Base-by-base conservation (phyloP, 176 grass and related monocot genomes). In the Cocos nucifera region DNA sequence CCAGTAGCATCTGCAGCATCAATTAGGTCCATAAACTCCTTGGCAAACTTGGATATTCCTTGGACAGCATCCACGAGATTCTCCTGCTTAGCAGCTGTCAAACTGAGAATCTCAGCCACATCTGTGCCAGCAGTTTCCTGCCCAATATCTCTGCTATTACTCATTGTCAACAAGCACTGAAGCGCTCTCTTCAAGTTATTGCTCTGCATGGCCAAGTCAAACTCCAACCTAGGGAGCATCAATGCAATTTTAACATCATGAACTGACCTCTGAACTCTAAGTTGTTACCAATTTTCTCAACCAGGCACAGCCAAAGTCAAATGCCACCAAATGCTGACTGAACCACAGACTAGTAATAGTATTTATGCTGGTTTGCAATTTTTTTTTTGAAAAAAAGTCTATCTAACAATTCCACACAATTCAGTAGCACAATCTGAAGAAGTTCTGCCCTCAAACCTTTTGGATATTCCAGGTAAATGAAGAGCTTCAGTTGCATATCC, bases 401-500 rank as follows among this genome's bases (percentile, higher is more conserved):
- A 44, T 44, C 10, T 14, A 44, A 44, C 35, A 44, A 30, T 30
- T 30, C 28, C 28, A 30, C 28, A 30, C 28, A 30, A 30, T 12
- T 44, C 14, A 44, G 9, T 10, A 39, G 10, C 35, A 44, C 8
- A 56, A 54, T 64, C 55, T 76, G 54, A 51, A 61, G 52, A 72
- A 30, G 15, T 22, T 61, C 50, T 51, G 22, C 25, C 19, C 22
- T 48, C 66, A 51, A 54, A 85, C 87, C 93, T 88, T 78, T 98
- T 98, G 51, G 87, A 92, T 73, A 98, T 98, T 91, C 93, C 93
- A 59, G 84, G 93, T 68, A 98, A 85, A 98, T 98, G 93, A 65
- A 92, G 93, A 80, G 93, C 93, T 88, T 98, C 93, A 58, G 93
- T 92, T 59, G 93, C 93, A 83, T 98, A 98, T 56, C 93, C 93